phyloP scores from a whole-genome alignment of 2,329 filamentous ascomycete species.

The Akanthomyces muscarius region DNA sequence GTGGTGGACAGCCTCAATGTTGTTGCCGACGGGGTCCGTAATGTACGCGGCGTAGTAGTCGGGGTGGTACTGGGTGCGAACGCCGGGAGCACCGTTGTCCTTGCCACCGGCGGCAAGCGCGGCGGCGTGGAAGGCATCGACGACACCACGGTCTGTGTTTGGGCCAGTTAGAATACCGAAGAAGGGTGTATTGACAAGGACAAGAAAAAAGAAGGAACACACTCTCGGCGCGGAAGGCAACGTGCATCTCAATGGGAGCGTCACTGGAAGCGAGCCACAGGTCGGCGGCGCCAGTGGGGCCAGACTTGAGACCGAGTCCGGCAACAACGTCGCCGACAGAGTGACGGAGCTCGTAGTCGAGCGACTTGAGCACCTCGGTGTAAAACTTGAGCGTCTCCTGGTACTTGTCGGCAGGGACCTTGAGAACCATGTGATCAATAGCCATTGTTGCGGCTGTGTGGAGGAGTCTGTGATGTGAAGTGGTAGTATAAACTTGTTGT shows the following conservation, averaged over 20 bases:
- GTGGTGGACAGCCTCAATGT: conserved; percentile 42
- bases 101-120: conserved; percentile 41
- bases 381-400: conserved; percentile 32
- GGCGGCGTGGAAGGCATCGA: conserved; percentile 42
- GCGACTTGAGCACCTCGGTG: conserved; percentile 31
- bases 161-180: too few species aligned
- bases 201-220: not conserved
- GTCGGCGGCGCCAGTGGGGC: conserved; percentile 16
- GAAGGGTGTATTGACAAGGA: too few species aligned
- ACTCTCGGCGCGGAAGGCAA: conserved; percentile 31
- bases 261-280: conserved; percentile 11
- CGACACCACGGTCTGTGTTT: conserved; percentile 33
- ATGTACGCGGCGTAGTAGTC: conserved; percentile 51
- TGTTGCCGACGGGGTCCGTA: conserved; percentile 48
- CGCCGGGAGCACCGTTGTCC: conserved; percentile 47
- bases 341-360: conserved; percentile 32
- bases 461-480: not conserved
- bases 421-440: conserved; percentile 34
- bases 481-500: not conserved
- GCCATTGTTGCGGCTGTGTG: conserved; percentile 26
- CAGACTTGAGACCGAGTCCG: conserved; percentile 30
- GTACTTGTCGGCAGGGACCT: conserved; percentile 27
- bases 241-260: conserved; percentile 22
- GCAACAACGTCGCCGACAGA: conserved; percentile 27
- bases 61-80: conserved; percentile 39